phyloP scores from a whole-genome alignment of 169 alveolate genomes.

The Babesia divergens region DNA sequence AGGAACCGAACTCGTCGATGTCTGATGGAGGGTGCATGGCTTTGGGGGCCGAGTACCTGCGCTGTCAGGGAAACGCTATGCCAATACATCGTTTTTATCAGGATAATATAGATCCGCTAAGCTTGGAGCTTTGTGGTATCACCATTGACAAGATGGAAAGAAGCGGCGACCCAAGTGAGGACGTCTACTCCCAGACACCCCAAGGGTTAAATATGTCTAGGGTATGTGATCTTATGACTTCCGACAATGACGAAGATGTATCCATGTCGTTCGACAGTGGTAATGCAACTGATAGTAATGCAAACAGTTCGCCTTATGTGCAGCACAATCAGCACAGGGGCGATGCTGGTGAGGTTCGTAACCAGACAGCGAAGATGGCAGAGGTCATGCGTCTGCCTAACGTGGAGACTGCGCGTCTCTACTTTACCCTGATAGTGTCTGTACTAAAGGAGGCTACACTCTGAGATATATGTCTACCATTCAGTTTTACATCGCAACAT shows the following conservation, averaged over 20 bases:
- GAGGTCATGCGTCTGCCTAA: slow-evolving; percentile 56
- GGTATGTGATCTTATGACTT: too few relatives aligned
- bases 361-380: background rate
- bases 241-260: too few relatives aligned
- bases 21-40: background rate
- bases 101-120: background rate
- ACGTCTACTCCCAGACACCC: too few relatives aligned
- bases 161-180: too few relatives aligned
- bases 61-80: background rate
- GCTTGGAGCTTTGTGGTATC: slow-evolving; percentile 1
- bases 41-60: background rate
- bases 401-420: slow-evolving; percentile 52
- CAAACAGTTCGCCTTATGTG: too few relatives aligned
- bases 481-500: too few relatives aligned
- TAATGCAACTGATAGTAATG: too few relatives aligned
- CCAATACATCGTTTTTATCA: background rate
- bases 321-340: too few relatives aligned
- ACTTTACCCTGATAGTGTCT: slow-evolving; percentile 49
- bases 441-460: slow-evolving; percentile 44
- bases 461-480: too few relatives aligned
- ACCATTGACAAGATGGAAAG: slow-evolving; percentile 26
- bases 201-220: too few relatives aligned
- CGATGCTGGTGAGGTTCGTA: too few relatives aligned
- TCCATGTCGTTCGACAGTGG: too few relatives aligned
- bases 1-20: background rate